Conservation (phyloP, 169 alveolate species). For the Ichthyophthirius multifiliis region DNA sequence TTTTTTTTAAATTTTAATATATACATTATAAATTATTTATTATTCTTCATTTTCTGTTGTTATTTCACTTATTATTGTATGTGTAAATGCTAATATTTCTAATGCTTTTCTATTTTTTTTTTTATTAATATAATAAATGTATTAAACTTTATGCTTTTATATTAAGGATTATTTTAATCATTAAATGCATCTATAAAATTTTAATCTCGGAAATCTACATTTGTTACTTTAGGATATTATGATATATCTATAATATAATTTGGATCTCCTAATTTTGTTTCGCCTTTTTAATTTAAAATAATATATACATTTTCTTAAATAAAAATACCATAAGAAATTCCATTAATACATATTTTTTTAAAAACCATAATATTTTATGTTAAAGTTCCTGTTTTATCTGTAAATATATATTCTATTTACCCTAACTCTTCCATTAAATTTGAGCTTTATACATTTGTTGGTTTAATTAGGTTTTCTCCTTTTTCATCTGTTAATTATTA, state of each 20-base stretch:
- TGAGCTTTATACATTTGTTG: slow-evolving; percentile 25
- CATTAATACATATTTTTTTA: slow-evolving; percentile 52
- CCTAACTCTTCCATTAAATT: slow-evolving; percentile 74
- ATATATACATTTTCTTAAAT: no score
- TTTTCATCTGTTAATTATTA: neutral
- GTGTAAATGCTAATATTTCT: slow-evolving; percentile 17
- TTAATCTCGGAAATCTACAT: slow-evolving; percentile 31
- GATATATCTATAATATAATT: neutral
- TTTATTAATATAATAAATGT: neutral
- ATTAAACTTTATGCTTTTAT: neutral
- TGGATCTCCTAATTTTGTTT: neutral
- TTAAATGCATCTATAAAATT: slow-evolving; percentile 5
- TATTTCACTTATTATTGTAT: slow-evolving; percentile 22
- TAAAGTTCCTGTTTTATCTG: slow-evolving; percentile 79
- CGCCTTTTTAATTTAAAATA: no score
- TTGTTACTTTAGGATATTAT: slow-evolving; percentile 11
- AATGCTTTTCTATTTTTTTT: no score
- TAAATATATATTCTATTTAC: slow-evolving; percentile 55
- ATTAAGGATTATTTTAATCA: slow-evolving; percentile 1
- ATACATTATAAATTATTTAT: slow-evolving; percentile 25
- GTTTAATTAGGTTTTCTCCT: neutral
- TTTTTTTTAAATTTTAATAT: no score
- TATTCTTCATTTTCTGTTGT: neutral
- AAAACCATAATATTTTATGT: slow-evolving; percentile 71
- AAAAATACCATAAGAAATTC: slow-evolving; percentile 51